A percentile compares a stretch with the other conserved stretches of the same genome.
phyloP scores from a whole-genome alignment of 1,139 yeast genomes.

The Pichia sp. region DNA sequence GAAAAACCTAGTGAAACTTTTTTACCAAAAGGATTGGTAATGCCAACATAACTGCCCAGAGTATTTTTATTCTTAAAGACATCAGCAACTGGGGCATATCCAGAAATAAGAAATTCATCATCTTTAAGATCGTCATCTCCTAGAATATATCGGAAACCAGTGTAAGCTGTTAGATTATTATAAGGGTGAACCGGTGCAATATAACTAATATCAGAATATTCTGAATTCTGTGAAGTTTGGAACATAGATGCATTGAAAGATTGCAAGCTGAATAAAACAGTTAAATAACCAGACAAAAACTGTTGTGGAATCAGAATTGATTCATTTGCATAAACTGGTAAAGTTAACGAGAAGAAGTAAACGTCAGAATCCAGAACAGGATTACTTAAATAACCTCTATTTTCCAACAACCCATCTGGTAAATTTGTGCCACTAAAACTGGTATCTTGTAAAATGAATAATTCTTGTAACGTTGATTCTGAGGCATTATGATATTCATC shows the following conservation, averaged over 20 bases:
- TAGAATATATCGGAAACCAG: slow-evolving; percentile 35
- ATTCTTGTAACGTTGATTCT: slow-evolving; percentile 31
- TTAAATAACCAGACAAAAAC: slow-evolving; percentile 62
- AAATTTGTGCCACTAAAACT: slow-evolving; percentile 4
- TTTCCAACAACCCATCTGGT: slow-evolving; percentile 36
- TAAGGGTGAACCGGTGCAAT: slow-evolving; percentile 30
- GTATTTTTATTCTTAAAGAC: slow-evolving; percentile 15
- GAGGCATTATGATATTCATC: slow-evolving; percentile 33
- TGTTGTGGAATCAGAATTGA: slow-evolving; percentile 59
- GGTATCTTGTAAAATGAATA: slow-evolving; percentile 31
- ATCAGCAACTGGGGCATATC: slow-evolving; percentile 21
- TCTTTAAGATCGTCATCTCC: background rate
- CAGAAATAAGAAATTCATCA: slow-evolving; percentile 7
- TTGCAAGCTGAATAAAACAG: slow-evolving; percentile 57
- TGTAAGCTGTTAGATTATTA: slow-evolving; percentile 21
- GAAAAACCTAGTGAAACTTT: slow-evolving; percentile 69
- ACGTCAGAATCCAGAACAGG: slow-evolving; percentile 43
- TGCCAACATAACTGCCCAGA: slow-evolving; percentile 46
- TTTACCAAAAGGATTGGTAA: slow-evolving; percentile 37
- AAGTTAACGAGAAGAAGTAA: slow-evolving; percentile 49
- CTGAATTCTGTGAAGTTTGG: slow-evolving; percentile 38
- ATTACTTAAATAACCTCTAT: slow-evolving; percentile 48
- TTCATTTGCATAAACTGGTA: slow-evolving; percentile 68
- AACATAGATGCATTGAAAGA: slow-evolving; percentile 45
- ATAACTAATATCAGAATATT: slow-evolving; percentile 37